Evolutionary conservation across 2,329 filamentous ascomycete genomes (phyloP), one percentile per base, ranked within the genome.

Genomic region (Lachnellula suecica): DNA sequence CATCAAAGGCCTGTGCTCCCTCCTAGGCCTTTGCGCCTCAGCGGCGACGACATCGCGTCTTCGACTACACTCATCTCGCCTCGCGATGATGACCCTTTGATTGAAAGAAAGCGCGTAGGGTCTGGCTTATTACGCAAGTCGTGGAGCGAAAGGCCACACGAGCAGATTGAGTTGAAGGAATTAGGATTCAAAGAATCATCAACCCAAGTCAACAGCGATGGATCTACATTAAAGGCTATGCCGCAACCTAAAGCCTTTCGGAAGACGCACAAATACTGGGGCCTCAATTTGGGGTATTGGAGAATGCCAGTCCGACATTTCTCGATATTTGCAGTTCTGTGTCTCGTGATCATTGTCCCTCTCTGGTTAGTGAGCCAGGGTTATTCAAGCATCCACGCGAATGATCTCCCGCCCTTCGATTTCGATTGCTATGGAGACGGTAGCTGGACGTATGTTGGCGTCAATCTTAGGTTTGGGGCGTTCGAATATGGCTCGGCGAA

Each of bases 401-500:
- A 11, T 13, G 6, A 13, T 19, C 25, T 24, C 19, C 17, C 10
- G 19, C 38, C 50, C 13, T 48, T 51, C 20, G 4, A 20, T 6
- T 47, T 34, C 25, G 47, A 57, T 20, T 57, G 54, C 23, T 42
- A 45, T 15, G 31, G 25, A 10, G 19, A 25, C 23, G 25, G 34
- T 20, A 43, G 54, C 13, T 54, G 46, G 51, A 27, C 38, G 2
- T 51, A 50, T 22, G 34, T 58, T 11, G 56, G 53, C 6, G 54
- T 58, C 19, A 46, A 54, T 43, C 11, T 58, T 15, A 44, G 23
- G 6, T 52, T 48, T 42, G 56, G 47, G 2, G 37, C 37, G 3
- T 54, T 54, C 37, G 52, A 23, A 24, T 57, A 41, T 22, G 54
- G 46, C 13, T 25, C 24, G 4, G 57, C 57, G 11, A 59, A 59